A percentile compares a stretch with the other conserved stretches of the same genome.
These are phyloP conservation scores for Backusella mclennaniae DNA, from an alignment of 192 early-diverging fungal genomes.

Conservation along the genomic window DNA sequence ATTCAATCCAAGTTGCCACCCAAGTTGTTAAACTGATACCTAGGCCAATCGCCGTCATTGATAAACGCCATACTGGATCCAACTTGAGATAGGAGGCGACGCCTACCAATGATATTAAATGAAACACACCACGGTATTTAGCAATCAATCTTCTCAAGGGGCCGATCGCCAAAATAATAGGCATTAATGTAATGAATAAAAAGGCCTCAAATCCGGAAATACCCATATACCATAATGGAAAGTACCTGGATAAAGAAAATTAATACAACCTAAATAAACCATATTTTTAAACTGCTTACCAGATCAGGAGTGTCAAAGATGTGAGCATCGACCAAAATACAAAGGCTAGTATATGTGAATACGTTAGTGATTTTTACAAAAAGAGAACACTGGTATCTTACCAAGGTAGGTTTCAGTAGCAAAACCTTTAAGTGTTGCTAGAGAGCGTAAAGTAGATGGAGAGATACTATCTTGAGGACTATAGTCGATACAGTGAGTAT, in stretches of 20 bases:
- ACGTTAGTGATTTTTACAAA: neutral
- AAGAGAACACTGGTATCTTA: slow-evolving; percentile 25
- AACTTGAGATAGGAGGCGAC: slow-evolving; percentile 58
- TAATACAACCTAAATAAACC: neutral
- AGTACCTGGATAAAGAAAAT: slow-evolving; percentile 63
- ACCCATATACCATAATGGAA: slow-evolving; percentile 85
- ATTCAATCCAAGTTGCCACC: slow-evolving; percentile 57
- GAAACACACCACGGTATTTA: slow-evolving; percentile 52
- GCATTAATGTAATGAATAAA: slow-evolving; percentile 59
- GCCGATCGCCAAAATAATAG: slow-evolving; percentile 57
- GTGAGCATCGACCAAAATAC: slow-evolving; percentile 84
- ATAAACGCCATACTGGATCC: slow-evolving; percentile 58
- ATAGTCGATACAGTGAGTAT: neutral
- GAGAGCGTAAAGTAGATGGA: slow-evolving; percentile 6
- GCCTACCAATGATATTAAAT: slow-evolving; percentile 58
- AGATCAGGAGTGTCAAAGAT: slow-evolving; percentile 58
- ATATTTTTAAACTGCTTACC: slow-evolving; percentile 9
- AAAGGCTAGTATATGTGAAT: slow-evolving; percentile 48
- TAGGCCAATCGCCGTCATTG: slow-evolving; percentile 55
- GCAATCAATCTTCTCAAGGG: slow-evolving; percentile 51
- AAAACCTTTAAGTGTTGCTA: slow-evolving; percentile 36
- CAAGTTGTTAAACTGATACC: slow-evolving; percentile 57
- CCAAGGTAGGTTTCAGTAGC: slow-evolving; percentile 66
- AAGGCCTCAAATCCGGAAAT: slow-evolving; percentile 78
- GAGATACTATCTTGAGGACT: slow-evolving; percentile 27